phyloP scores from a whole-genome alignment of 192 early-diverging fungal species.

The Coemansia sp. region DNA sequence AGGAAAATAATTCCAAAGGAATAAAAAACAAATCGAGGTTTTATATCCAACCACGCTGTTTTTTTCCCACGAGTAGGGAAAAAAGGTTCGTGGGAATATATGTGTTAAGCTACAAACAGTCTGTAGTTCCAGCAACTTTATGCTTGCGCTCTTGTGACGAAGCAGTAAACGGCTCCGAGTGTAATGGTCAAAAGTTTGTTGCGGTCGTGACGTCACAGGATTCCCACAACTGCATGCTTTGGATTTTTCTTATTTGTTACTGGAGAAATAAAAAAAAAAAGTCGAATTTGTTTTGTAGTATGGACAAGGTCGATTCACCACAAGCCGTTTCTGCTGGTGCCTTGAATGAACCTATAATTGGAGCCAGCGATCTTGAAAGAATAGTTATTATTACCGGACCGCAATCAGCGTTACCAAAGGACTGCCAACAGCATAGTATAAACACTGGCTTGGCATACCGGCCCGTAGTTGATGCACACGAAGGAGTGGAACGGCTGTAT shows the following conservation, averaged over 20 bases:
- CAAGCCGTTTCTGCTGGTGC: too few relatives aligned
- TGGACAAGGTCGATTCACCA: neutral
- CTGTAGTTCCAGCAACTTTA: too few relatives aligned
- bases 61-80: neutral
- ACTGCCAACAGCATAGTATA: constrained; percentile 10
- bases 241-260: too few relatives aligned
- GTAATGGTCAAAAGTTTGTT: too few relatives aligned
- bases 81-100: neutral
- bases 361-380: constrained; percentile 25
- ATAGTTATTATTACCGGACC: constrained; percentile 35
- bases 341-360: neutral
- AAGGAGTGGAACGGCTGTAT: constrained; percentile 35
- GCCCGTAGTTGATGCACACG: constrained; percentile 33
- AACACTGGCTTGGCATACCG: constrained; percentile 12
- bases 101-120: neutral
- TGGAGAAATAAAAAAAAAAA: too few relatives aligned
- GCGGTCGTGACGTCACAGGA: neutral
- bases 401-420: constrained; percentile 13
- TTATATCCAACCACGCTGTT: neutral
- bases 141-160: too few relatives aligned
- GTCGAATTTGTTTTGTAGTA: too few relatives aligned
- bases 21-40: too few relatives aligned
- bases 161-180: too few relatives aligned
- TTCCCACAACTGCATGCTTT: neutral
- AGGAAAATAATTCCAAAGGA: too few relatives aligned